Percentiles rank a stretch among this genome's conserved stretches.
Evolutionary conservation across 2,329 filamentous ascomycete species (phyloP).

Genomic region (Verticillium dahliae): DNA sequence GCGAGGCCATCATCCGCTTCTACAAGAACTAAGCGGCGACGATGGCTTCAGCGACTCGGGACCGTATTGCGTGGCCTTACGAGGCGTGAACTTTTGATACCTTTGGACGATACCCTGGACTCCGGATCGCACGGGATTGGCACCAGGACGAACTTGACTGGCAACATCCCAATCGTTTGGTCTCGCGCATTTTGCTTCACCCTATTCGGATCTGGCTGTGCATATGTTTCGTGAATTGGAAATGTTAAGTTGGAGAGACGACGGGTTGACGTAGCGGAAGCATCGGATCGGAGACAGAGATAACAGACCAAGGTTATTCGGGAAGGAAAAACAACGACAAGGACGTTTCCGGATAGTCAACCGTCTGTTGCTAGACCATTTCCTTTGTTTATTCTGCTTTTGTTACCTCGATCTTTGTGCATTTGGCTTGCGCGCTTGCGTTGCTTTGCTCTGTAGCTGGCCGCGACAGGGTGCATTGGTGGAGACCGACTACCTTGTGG

Average conservation of each 20-base stretch:
- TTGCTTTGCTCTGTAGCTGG: neutral
- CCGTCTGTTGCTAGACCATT: neutral
- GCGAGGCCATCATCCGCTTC: conserved; percentile 37
- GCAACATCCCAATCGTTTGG: neutral
- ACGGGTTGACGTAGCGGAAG: neutral
- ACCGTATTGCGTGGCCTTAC: neutral
- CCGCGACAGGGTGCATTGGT: neutral
- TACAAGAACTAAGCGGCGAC: conserved; percentile 18
- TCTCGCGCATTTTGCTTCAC: neutral
- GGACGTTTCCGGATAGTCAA: neutral
- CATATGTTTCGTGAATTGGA: neutral
- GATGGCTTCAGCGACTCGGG: neutral
- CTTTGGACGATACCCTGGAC: neutral
- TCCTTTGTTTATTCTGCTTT: neutral
- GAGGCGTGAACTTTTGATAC: neutral
- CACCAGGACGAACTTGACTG: neutral
- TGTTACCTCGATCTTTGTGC: neutral
- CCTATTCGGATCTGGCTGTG: neutral
- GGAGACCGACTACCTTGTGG: neutral
- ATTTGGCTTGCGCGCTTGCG: neutral
- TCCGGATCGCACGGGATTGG: neutral
- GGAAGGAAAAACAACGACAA: neutral
- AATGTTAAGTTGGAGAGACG: neutral
- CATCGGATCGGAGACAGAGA: neutral
- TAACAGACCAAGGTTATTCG: neutral